Evolutionary conservation across 805 yeast species (phyloP).

Genomic region (Kodamaea lidongshanica): DNA sequence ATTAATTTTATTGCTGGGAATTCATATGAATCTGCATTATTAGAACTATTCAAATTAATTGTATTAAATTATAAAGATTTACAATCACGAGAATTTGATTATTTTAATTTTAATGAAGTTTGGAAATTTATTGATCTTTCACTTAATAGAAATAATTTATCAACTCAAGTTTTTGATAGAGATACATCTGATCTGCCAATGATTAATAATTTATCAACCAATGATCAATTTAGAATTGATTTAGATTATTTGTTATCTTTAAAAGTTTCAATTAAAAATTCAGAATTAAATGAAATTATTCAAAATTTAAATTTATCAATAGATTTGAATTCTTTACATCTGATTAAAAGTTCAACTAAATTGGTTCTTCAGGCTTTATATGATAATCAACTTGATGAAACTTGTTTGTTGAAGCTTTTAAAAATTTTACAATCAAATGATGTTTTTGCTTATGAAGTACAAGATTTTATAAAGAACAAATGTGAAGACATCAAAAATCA

Average conservation of each 20-base stretch:
- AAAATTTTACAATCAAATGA: slow-evolving; percentile 4
- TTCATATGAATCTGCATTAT: slow-evolving; percentile 19
- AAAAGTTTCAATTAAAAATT: slow-evolving; percentile 8
- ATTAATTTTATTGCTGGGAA: slow-evolving; percentile 29
- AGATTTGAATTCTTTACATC: slow-evolving; percentile 5
- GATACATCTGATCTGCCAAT: slow-evolving; percentile 28
- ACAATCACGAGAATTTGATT: slow-evolving; percentile 27
- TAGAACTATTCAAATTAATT: slow-evolving; percentile 32
- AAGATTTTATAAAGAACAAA: slow-evolving; percentile 7
- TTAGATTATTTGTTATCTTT: slow-evolving; percentile 17
- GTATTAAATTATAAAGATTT: slow-evolving; percentile 31
- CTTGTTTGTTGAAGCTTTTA: slow-evolving; percentile 13
- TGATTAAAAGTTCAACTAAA: slow-evolving; percentile 3
- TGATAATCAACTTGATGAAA: slow-evolving; percentile 11
- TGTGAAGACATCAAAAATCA: slow-evolving; percentile 1
- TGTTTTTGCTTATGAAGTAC: slow-evolving; percentile 9
- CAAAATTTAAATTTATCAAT: slow-evolving; percentile 8
- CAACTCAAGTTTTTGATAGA: slow-evolving; percentile 14
- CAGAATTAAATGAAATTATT: slow-evolving; percentile 15
- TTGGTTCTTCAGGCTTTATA: slow-evolving; percentile 7
- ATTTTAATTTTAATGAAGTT: slow-evolving; percentile 24
- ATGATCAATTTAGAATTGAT: slow-evolving; percentile 23
- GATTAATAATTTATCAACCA: slow-evolving; percentile 18
- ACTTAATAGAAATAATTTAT: slow-evolving; percentile 17
- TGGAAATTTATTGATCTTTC: slow-evolving; percentile 36